Conservation (phyloP, 1,284 basidiomycete species). For the Neonothopanus nambi region DNA sequence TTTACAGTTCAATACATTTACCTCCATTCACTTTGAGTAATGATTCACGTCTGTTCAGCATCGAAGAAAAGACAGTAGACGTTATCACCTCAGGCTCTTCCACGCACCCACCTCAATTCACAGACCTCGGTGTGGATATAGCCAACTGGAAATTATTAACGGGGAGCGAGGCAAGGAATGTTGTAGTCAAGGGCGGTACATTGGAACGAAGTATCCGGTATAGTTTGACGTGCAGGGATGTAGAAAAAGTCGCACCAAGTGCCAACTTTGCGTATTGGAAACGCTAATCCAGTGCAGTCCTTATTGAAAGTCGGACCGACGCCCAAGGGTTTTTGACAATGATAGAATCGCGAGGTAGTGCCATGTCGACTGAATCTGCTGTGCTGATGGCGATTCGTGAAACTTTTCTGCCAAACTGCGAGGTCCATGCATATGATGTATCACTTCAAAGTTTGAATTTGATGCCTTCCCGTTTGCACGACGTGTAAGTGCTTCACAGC, state of each 20-base stretch:
- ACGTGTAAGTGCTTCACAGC: too few relatives aligned
- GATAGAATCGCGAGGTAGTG: too few relatives aligned
- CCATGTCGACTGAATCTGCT: too few relatives aligned
- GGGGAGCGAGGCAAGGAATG: conserved; percentile 37
- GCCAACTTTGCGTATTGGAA: not conserved
- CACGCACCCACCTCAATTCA: conserved; percentile 23
- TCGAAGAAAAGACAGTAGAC: conserved; percentile 57
- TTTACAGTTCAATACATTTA: conserved; percentile 3
- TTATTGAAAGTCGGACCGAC: too few relatives aligned
- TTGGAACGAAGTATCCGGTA: conserved; percentile 65
- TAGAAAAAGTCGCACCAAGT: conserved; percentile 53
- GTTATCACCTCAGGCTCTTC: conserved; percentile 27
- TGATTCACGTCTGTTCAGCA: conserved; percentile 36
- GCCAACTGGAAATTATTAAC: conserved; percentile 57
- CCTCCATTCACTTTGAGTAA: not conserved
- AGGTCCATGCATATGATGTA: too few relatives aligned
- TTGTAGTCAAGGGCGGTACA: conserved; percentile 44
- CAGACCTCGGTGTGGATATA: conserved; percentile 39
- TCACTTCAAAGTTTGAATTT: too few relatives aligned
- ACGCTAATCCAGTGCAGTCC: not conserved
- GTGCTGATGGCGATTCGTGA: too few relatives aligned
- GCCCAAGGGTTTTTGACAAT: too few relatives aligned
- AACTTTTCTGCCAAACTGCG: too few relatives aligned
- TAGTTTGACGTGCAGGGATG: conserved; percentile 88
- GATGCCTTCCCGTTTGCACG: too few relatives aligned